phyloP scores from a whole-genome alignment of 108 stramenopile species.

The Pseudonitzschia multiseries region DNA sequence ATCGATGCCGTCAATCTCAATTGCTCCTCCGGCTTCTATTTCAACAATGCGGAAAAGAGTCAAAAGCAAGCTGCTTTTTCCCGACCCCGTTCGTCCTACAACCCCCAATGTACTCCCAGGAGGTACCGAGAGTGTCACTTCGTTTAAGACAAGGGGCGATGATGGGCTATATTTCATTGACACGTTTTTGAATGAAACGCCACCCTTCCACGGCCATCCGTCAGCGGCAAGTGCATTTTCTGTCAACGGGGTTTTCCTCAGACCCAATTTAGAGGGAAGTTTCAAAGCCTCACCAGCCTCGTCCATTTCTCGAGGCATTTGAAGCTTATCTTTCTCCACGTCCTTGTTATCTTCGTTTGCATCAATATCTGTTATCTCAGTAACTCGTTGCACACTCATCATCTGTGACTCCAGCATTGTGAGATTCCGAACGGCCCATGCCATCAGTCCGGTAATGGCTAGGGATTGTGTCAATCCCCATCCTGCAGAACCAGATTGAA shows the following conservation, averaged over 20 bases:
- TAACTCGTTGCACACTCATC: slow-evolving; percentile 66
- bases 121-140: slow-evolving; percentile 52
- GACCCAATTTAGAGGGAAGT: slow-evolving; percentile 1
- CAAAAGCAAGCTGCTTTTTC: slow-evolving; percentile 84
- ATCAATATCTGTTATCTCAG: slow-evolving; percentile 60
- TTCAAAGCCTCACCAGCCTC: slow-evolving; percentile 49
- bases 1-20: slow-evolving; percentile 93
- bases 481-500: slow-evolving; percentile 68
- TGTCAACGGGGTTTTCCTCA: slow-evolving; percentile 20
- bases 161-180: slow-evolving; percentile 71
- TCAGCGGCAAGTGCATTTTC: slow-evolving; percentile 32
- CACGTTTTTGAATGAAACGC: slow-evolving; percentile 63
- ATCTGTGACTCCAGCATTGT: slow-evolving; percentile 69
- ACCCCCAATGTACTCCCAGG: slow-evolving; percentile 72
- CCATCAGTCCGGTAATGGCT: slow-evolving; percentile 75
- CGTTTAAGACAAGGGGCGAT: slow-evolving; percentile 62
- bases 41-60: slow-evolving; percentile 90
- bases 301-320: slow-evolving; percentile 36
- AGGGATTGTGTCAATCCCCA: slow-evolving; percentile 86
- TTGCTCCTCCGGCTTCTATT: slow-evolving; percentile 57
- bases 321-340: neutral
- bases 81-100: slow-evolving; percentile 72
- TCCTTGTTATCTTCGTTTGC: slow-evolving; percentile 23
- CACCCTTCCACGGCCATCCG: slow-evolving; percentile 86
- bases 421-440: slow-evolving; percentile 71